Conservation (phyloP, 139 green algal species). For the Zygnema circumcarinatum region DNA sequence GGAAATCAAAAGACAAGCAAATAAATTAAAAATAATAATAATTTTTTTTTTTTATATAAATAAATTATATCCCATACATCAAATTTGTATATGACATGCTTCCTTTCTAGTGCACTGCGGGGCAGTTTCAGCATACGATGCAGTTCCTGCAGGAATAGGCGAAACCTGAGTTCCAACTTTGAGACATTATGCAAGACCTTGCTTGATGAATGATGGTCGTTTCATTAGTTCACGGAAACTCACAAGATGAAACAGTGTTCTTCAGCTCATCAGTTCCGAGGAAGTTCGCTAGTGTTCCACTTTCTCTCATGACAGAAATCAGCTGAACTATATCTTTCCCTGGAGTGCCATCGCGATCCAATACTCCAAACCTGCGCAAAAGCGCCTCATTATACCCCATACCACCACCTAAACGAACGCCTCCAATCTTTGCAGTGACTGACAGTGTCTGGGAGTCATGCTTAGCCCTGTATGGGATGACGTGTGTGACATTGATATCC, state of each 20-base stretch:
- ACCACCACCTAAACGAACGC: slow-evolving; percentile 45
- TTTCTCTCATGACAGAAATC: slow-evolving; percentile 18
- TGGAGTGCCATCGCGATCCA: slow-evolving; percentile 15
- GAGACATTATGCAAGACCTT: too few relatives aligned
- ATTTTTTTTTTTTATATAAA: too few relatives aligned
- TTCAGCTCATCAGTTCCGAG: slow-evolving; percentile 2
- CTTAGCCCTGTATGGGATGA: slow-evolving; percentile 37
- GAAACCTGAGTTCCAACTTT: too few relatives aligned
- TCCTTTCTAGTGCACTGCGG: too few relatives aligned
- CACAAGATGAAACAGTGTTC: not conserved
- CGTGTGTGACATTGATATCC: slow-evolving; percentile 31
- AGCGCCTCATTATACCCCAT: slow-evolving; percentile 61
- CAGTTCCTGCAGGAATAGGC: too few relatives aligned
- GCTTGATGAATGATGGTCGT: too few relatives aligned
- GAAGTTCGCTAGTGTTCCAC: not conserved
- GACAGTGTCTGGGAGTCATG: slow-evolving; percentile 16
- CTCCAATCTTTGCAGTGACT: slow-evolving; percentile 34
- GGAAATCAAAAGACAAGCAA: not conserved
- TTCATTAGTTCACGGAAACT: too few relatives aligned
- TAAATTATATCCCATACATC: too few relatives aligned
- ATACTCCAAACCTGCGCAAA: slow-evolving; percentile 31
- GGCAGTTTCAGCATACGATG: too few relatives aligned
- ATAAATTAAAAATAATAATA: too few relatives aligned
- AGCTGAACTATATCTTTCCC: slow-evolving; percentile 26
- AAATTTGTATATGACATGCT: too few relatives aligned